These are phyloP conservation scores for Botrytis squamosa DNA, from an alignment of 2,329 filamentous ascomycete genomes.

Conservation along the genomic window DNA sequence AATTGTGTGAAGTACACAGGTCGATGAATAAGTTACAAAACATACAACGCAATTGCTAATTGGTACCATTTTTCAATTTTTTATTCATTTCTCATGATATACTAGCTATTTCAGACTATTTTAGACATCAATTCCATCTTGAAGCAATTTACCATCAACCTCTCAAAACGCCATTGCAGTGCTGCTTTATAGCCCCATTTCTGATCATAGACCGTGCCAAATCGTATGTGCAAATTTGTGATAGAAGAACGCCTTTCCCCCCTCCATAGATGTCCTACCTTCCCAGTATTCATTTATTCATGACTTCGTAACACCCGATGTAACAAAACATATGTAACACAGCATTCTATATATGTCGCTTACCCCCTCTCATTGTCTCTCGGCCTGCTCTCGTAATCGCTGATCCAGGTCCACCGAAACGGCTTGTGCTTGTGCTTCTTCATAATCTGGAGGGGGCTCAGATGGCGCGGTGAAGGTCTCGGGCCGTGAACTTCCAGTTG, in stretches of 20 bases:
- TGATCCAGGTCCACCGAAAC: slow-evolving; percentile 60
- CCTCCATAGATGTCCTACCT: slow-evolving; percentile 7
- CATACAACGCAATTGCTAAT: neutral
- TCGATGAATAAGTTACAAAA: neutral
- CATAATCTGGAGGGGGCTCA: slow-evolving; percentile 88
- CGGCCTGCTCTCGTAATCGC: slow-evolving; percentile 71
- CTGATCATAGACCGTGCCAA: slow-evolving; percentile 16
- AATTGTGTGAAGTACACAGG: neutral
- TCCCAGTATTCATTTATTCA: slow-evolving; percentile 21
- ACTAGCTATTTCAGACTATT: neutral
- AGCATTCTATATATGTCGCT: slow-evolving; percentile 12
- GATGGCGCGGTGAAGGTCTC: slow-evolving; percentile 46
- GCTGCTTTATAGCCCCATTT: slow-evolving; percentile 16
- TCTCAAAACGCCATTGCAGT: slow-evolving; percentile 20
- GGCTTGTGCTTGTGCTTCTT: slow-evolving; percentile 79
- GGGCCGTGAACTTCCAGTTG: slow-evolving; percentile 22
- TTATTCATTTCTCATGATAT: neutral
- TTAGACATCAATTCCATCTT: slow-evolving; percentile 10
- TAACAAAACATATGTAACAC: slow-evolving; percentile 17
- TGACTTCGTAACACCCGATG: slow-evolving; percentile 22
- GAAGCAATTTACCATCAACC: slow-evolving; percentile 11
- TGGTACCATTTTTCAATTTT: no score
- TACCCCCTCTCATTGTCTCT: slow-evolving; percentile 42
- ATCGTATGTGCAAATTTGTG: slow-evolving; percentile 15
- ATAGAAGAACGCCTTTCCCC: slow-evolving; percentile 20